Evolutionary conservation across 2,329 filamentous ascomycete species (phyloP).

Genomic region (Pseudodiploospora longispora): DNA sequence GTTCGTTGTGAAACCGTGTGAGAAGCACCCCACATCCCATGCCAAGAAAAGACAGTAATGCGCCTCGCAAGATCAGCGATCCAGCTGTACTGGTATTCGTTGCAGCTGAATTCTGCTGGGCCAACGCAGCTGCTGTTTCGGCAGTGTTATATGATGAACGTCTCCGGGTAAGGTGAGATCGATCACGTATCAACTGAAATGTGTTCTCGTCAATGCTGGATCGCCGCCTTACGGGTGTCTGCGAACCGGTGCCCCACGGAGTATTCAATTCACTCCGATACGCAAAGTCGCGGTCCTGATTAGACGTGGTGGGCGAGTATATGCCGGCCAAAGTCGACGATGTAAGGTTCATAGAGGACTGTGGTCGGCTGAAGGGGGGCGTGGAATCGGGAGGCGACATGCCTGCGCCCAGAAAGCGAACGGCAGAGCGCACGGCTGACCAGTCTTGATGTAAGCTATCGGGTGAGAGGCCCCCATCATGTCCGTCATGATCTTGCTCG

Average conservation of each 20-base stretch:
- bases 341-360: constrained; percentile 79
- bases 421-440: constrained; percentile 26
- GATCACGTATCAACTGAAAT: constrained; percentile 35
- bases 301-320: constrained; percentile 61
- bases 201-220: constrained; percentile 36
- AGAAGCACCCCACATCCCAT: constrained; percentile 77
- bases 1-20: constrained; percentile 66
- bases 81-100: constrained; percentile 19
- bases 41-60: constrained; percentile 69
- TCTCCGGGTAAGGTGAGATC: constrained; percentile 25
- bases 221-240: constrained; percentile 49
- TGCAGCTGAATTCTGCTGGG: constrained; percentile 15
- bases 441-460: constrained; percentile 18
- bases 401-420: constrained; percentile 34
- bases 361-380: constrained; percentile 53
- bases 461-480: constrained; percentile 10
- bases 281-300: constrained; percentile 33
- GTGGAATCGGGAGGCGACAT: constrained; percentile 27
- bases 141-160: constrained; percentile 26
- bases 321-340: constrained; percentile 87
- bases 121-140: constrained; percentile 16
- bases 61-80: constrained; percentile 48
- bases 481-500: constrained; percentile 17
- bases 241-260: constrained; percentile 71
- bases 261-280: constrained; percentile 51